phyloP scores from a whole-genome alignment of 176 grass and related monocot genomes.

The barley (Hordeum vulgare) region MorexV3_pseudomolecules_assembly NC_058524.1:628895960-628896459 shows the following conservation, averaged over 20 bases:
- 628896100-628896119: too few relatives aligned
- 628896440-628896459: not conserved
- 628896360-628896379: not conserved
- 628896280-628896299: not conserved
- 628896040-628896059: too few relatives aligned
- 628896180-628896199: not conserved
- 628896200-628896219: not conserved
- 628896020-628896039: too few relatives aligned
- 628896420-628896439: not conserved
- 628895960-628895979: too few relatives aligned
- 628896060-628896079: too few relatives aligned
- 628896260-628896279: not conserved
- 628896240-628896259: rapidly evolving
- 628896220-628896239: not conserved
- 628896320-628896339: too few relatives aligned
- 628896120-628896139: not conserved
- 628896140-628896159: not conserved
- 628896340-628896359: too few relatives aligned
- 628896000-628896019: too few relatives aligned
- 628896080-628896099: too few relatives aligned
- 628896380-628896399: rapidly evolving
- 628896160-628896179: not conserved
- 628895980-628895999: too few relatives aligned
- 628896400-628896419: not conserved
- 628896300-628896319: not conserved